phyloP scores from a whole-genome alignment of 345 rosid species.

The Bretschneidera sinensis region DNA sequence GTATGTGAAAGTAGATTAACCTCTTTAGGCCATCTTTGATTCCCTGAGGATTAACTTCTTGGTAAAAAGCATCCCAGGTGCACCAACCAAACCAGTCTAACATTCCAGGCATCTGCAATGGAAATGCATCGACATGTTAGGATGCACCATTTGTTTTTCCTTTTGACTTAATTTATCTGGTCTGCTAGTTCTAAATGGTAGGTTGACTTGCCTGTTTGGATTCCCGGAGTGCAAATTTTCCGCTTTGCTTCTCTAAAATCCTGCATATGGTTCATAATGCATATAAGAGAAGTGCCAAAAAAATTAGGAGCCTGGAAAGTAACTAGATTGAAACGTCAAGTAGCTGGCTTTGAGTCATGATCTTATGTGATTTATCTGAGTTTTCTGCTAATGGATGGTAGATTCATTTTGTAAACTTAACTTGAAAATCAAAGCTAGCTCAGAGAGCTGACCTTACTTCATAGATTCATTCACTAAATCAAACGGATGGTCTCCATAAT shows the following conservation, averaged over 20 bases:
- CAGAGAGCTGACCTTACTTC: slow-evolving; percentile 45
- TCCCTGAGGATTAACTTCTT: slow-evolving; percentile 46
- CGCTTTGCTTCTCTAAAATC: slow-evolving; percentile 36
- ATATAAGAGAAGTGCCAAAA: slow-evolving; percentile 1
- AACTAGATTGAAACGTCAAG: neutral
- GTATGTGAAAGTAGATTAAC: slow-evolving; percentile 15
- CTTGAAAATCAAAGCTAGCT: slow-evolving; percentile 19
- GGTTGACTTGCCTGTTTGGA: slow-evolving; percentile 38
- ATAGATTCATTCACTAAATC: slow-evolving; percentile 51
- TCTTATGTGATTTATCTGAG: neutral
- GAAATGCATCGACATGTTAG: neutral
- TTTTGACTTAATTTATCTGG: neutral
- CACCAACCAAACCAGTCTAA: slow-evolving; percentile 62
- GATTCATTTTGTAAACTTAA: neutral
- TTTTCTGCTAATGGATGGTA: neutral
- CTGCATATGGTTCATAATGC: slow-evolving; percentile 23
- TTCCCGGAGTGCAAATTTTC: slow-evolving; percentile 45
- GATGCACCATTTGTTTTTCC: neutral
- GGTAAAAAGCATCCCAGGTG: slow-evolving; percentile 66
- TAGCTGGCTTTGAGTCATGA: neutral
- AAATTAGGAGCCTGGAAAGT: too few relatives aligned
- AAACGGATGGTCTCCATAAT: slow-evolving; percentile 51
- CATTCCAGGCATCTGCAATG: slow-evolving; percentile 52
- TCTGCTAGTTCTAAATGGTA: neutral
- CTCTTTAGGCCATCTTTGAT: slow-evolving; percentile 48